Evolutionary conservation across 1,139 yeast genomes (phyloP), one percentile per base, ranked within the genome.

Genomic region (Candida tropicalis): DNA sequence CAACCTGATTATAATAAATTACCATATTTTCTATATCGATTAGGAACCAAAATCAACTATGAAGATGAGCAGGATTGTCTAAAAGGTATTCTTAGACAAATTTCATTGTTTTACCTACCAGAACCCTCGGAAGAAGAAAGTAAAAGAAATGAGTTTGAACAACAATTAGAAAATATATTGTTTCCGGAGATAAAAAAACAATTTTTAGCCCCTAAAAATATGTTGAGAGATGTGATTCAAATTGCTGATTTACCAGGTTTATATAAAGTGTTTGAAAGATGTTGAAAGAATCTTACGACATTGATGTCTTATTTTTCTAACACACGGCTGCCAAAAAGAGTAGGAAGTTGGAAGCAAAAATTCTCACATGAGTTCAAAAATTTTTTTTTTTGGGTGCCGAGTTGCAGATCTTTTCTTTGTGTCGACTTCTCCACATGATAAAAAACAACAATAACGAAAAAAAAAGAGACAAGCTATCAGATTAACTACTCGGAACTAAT

Each of bases 201-300:
- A 38, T 77, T 90, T 27, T 59, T 89, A 15, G 96, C 95, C 0
- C 79, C 96, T 0, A 68, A 67, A 16, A 58, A 57, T 4, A 55
- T 90, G 25, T 52, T 64, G 2, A 59, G 71, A 16, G 84, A 81
- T 46, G 80, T 90, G 5, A 77, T 87, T 2, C 96, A 93, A 60
- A 81, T 95, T 34, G 98, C 99, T 0, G 91, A 86, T 58, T 67
- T 95, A 33, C 98, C 98, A 0, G 96, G 96, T 0, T 66, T 95
- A 43, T 95, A 95, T 63, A 80, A 75, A 55, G 96, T 95, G 4
- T 93, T 93, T 69, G 99, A 93, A 65, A 73, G 99, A 57, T 93
- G 99, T 59, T 90, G 27, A 38, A 11, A 10, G 15, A 6, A 22
- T 20, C 5, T 18, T 13, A 15, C 38, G 31, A 35, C 31, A 35